Evolutionary conservation across 2,329 filamentous ascomycete genomes (phyloP), one percentile per base, ranked within the genome.

Genomic region (Canariomyces notabilis): DNA sequence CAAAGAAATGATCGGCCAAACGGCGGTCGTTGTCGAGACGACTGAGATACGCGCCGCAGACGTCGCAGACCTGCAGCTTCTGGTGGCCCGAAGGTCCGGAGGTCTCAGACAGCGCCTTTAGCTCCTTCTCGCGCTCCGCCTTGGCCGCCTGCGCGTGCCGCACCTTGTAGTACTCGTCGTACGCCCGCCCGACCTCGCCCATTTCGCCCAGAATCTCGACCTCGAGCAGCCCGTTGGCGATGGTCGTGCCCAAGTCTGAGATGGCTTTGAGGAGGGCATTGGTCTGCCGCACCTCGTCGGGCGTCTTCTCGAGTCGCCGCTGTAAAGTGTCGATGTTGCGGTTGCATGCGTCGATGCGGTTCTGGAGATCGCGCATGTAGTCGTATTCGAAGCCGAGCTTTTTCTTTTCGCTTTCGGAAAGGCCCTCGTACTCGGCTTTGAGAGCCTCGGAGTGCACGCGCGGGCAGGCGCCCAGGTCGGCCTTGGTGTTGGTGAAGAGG

Each of bases 401-500:
- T 50, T 83, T 80, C 64, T 83, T 85, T 59, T 91, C 85, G 22
- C 80, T 69, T 2, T 84, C 73, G 4, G 85, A 72, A 0, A 93
- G 80, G 1, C 72, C 75, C 57, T 94, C 86, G 67, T 93, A 98
- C 65, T 98, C 90, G 38, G 83, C 74, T 68, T 95, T 96, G 55
- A 97, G 76, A 11, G 82, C 81, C 64, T 96, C 90, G 39, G 82
- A 87, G 70, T 98, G 93, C 20, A 91, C 79, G 64, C 91, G 93
- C 40, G 87, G 80, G 63, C 93, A 98, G 0, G 82, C 79, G 2
- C 93, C 93, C 26, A 97, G 79, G 65, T 98, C 93, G 76, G 97
- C 90, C 73, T 96, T 97, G 37, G 93, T 98, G 71, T 98, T 98
- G 56, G 91, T 98, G 77, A 98, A 98, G 62, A 98, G 88, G 65